Percentiles rank a stretch among this genome's conserved stretches.
These are phyloP conservation scores for Serendipita vermifera DNA, from an alignment of 768 basidiomycete genomes.

Conservation along the genomic window DNA sequence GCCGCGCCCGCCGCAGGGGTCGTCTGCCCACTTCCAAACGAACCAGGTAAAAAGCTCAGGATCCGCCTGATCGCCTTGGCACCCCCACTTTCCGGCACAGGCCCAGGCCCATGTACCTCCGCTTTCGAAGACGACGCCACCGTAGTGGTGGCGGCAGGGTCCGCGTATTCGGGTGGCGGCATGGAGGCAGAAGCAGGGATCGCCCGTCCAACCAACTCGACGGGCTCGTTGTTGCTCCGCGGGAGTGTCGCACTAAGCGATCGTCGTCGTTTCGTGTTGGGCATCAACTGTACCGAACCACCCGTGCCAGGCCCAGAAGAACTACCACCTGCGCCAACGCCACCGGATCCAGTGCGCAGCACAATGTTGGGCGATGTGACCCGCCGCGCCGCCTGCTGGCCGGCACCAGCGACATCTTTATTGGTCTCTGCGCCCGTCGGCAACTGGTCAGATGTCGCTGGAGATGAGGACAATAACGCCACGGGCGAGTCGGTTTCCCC, in stretches of 20 bases:
- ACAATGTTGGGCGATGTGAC: background rate
- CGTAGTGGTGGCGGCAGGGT: background rate
- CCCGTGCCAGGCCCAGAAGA: background rate
- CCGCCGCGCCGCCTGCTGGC: background rate
- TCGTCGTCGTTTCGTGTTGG: background rate
- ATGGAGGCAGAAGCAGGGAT: background rate
- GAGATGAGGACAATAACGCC: background rate
- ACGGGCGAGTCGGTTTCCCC: background rate
- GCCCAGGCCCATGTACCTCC: background rate
- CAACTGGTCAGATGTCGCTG: background rate
- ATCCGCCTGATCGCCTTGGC: background rate
- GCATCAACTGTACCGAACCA: background rate
- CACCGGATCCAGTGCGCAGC: no score
- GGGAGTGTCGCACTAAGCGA: slow-evolving; percentile 6
- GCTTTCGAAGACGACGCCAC: no score
- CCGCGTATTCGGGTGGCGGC: background rate
- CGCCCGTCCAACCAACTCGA: background rate
- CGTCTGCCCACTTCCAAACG: background rate
- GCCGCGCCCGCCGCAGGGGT: no score
- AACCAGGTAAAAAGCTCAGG: slow-evolving; percentile 4
- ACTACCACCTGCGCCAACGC: no score
- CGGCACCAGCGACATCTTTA: background rate
- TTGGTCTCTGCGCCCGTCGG: background rate
- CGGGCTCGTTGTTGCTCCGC: background rate
- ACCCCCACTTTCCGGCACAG: background rate